Conservation (phyloP, 1,139 yeast species). For the Torulaspora globosa region DNA sequence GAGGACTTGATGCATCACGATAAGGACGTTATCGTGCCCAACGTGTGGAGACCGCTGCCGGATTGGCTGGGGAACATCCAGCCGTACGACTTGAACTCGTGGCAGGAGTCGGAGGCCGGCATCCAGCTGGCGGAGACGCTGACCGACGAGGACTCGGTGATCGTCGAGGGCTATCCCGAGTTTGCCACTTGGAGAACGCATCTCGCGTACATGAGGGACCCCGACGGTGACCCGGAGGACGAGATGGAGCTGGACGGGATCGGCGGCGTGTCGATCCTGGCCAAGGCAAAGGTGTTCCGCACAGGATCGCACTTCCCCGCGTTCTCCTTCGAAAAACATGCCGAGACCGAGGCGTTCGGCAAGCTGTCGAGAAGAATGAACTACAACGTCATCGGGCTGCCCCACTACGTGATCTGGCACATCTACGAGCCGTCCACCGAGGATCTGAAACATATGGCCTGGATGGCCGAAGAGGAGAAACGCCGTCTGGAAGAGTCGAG, state of each 20-base stretch:
- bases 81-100: conserved; percentile 84
- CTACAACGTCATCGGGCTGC: conserved; percentile 73
- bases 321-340: conserved; percentile 83
- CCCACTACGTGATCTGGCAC: conserved; percentile 91
- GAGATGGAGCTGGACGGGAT: conserved; percentile 88
- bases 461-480: conserved; percentile 92
- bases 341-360: conserved; percentile 92
- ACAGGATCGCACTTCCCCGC: conserved; percentile 87
- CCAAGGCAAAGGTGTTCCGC: conserved; percentile 76
- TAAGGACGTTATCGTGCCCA: conserved; percentile 69
- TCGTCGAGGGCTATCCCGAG: conserved; percentile 88
- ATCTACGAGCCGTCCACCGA: conserved; percentile 85
- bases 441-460: conserved; percentile 88
- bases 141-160: conserved; percentile 75
- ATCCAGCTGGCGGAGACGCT: conserved; percentile 69
- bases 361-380: conserved; percentile 81
- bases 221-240: conserved; percentile 78
- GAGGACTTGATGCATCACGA: conserved; percentile 65
- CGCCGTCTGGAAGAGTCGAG: conserved; percentile 65
- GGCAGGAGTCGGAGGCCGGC: conserved; percentile 88
- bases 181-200: conserved; percentile 93
- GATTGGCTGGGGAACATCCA: conserved; percentile 87
- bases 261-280: conserved; percentile 83
- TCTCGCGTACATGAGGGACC: conserved; percentile 80
- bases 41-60: conserved; percentile 89